phyloP scores from a whole-genome alignment of 257 asterid species.

The Haberlea rhodopensis region DNA sequence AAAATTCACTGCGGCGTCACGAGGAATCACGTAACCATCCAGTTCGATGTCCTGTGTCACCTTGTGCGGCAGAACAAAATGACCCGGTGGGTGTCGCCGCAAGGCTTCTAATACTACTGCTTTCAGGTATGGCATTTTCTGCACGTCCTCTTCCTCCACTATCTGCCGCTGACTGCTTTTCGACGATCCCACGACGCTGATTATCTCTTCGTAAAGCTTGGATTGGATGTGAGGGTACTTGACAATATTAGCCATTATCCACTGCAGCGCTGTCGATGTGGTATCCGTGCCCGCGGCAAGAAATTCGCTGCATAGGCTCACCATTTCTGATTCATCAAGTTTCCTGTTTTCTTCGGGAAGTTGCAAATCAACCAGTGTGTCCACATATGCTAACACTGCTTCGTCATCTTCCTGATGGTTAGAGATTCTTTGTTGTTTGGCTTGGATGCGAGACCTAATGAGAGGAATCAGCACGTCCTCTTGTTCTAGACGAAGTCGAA shows the following conservation, averaged over 20 bases:
- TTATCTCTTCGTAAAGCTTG: conserved; percentile 45
- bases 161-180: neutral
- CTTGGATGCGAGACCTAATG: conserved; percentile 39
- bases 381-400: conserved; percentile 49
- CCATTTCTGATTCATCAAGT: too few relatives aligned
- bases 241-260: conserved; percentile 72
- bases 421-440: conserved; percentile 15
- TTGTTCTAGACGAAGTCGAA: conserved; percentile 40
- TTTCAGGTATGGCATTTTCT: conserved; percentile 51
- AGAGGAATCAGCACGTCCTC: conserved; percentile 45
- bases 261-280: conserved; percentile 59
- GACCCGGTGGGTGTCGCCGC: conserved; percentile 70
- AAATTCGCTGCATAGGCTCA: too few relatives aligned
- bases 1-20: conserved; percentile 48
- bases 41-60: conserved; percentile 44
- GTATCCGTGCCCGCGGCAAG: conserved; percentile 63
- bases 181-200: conserved; percentile 28
- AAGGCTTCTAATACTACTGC: conserved; percentile 62
- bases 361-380: conserved; percentile 43
- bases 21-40: conserved; percentile 45
- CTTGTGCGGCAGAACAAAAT: conserved; percentile 61
- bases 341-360: conserved; percentile 55
- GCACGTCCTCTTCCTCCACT: conserved; percentile 52
- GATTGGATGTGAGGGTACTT: conserved; percentile 48
- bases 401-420: neutral